phyloP scores from a whole-genome alignment of 2,329 filamentous ascomycete genomes.

The Nigrospora sphaerica region DNA sequence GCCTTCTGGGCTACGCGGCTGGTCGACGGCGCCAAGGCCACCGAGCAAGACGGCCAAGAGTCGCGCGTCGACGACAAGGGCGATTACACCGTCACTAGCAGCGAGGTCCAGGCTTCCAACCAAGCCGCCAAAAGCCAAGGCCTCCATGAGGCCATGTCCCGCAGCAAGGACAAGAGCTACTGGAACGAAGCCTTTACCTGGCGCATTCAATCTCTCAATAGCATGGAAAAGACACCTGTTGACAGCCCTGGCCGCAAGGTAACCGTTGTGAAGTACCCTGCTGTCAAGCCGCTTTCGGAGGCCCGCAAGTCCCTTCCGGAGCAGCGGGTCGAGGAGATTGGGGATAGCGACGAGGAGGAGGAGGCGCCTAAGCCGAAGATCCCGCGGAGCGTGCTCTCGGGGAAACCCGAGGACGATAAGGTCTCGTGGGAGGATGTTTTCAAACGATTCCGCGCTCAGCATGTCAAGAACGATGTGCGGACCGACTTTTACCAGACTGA shows the following conservation, averaged over 20 bases:
- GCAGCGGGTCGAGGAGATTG: background rate
- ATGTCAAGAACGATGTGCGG: conserved; percentile 24
- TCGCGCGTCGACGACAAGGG: conserved; percentile 35
- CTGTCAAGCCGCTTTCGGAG: conserved; percentile 5
- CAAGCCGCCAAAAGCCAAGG: conserved; percentile 1
- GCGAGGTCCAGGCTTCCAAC: conserved; percentile 19
- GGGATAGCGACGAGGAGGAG: background rate
- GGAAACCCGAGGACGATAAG: background rate
- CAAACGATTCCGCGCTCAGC: conserved; percentile 8
- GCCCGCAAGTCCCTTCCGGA: too few relatives aligned
- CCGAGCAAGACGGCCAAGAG: conserved; percentile 28
- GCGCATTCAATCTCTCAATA: conserved; percentile 38
- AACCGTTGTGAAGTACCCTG: conserved; percentile 28
- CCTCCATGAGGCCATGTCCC: conserved; percentile 11
- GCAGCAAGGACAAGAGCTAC: conserved; percentile 15
- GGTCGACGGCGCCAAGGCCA: conserved; percentile 27
- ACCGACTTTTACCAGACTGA: conserved; percentile 33
- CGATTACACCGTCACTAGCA: conserved; percentile 35
- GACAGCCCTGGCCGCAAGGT: conserved; percentile 40
- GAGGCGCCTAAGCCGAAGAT: background rate
- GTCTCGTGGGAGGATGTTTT: conserved; percentile 12
- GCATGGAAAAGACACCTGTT: conserved; percentile 34
- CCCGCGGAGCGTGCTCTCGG: background rate
- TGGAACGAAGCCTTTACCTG: conserved; percentile 35
- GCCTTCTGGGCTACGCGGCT: conserved; percentile 50